phyloP scores from a whole-genome alignment of 768 basidiomycete species.

The Russula earlei region DNA sequence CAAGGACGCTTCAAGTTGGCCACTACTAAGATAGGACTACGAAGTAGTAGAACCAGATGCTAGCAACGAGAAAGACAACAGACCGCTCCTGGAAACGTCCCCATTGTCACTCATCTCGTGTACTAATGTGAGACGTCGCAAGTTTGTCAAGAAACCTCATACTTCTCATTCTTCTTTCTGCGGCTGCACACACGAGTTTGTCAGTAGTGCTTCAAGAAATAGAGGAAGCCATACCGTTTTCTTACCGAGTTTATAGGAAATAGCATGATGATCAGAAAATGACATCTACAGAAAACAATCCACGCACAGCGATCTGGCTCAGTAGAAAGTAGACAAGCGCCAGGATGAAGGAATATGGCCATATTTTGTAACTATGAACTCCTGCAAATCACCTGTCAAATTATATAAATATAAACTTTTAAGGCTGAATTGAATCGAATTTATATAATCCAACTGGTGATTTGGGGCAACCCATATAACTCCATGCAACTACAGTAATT shows the following conservation, averaged over 20 bases:
- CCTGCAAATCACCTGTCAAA: too few relatives aligned
- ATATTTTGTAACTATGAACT: too few relatives aligned
- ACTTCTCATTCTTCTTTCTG: constrained; percentile 28
- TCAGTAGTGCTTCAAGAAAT: not conserved
- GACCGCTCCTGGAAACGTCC: constrained; percentile 18
- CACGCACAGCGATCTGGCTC: constrained; percentile 26
- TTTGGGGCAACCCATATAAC: too few relatives aligned
- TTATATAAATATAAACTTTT: too few relatives aligned
- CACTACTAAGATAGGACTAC: too few relatives aligned
- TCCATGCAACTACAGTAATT: too few relatives aligned
- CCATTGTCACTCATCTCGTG: constrained; percentile 26
- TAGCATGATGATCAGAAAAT: not conserved
- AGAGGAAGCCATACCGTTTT: constrained; percentile 15
- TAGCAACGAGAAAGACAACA: not conserved
- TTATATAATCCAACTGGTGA: too few relatives aligned
- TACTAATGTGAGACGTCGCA: constrained; percentile 34
- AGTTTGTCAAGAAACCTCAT: constrained; percentile 32
- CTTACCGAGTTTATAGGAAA: constrained; percentile 34
- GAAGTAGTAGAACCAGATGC: not conserved
- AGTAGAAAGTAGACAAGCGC: constrained; percentile 32
- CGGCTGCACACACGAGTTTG: constrained; percentile 20
- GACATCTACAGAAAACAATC: not conserved
- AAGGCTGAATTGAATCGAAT: too few relatives aligned
- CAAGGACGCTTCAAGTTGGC: too few relatives aligned
- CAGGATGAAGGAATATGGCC: too few relatives aligned